Base-by-base conservation (phyloP, 1,284 basidiomycete genomes). In the Marasmius sp. region DNA sequence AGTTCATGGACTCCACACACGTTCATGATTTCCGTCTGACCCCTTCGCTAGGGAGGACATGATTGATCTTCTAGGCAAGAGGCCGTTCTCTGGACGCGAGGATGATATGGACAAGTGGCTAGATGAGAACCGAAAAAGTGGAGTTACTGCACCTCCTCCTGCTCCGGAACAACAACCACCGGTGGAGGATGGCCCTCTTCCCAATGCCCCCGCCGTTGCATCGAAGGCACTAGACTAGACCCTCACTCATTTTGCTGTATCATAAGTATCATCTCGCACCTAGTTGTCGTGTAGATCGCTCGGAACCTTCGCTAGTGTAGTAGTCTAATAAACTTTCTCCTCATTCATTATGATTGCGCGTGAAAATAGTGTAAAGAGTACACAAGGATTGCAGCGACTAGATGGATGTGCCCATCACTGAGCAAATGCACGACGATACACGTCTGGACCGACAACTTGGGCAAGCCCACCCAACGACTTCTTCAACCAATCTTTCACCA, bases 61-160 rank as follows among this genome's bases (percentile, higher is more conserved):
- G 94, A 89, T 94, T 65, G 76, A 83, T 39, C 78, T 95, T 27
- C 84, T 97, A 41, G 95, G 95, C 53, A 89, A 89, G 68, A 86
- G 95, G 52, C 94, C 93, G 16, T 97, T 97, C 73, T 80, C 78
- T 41, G 85, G 86, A 64, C 85, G 85, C 53, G 84, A 87, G 50
- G 95, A 95, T 72, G 94, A 95, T 69, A 95, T 96, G 94, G 94
- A 96, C 79, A 92, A 90, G 73, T 95, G 94, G 89, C 82, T 96
- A 22, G 94, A 95, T 70, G 84, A 89, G 71, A 85, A 92, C 70
- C 82, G 81, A 51, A 75, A 75, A 53, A 77, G 77, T 49, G 83
- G 84, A 67, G 78, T 81, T 61, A 83, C 81, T 60, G 82, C 84
- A 18, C 84, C 85, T 55, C 82, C 85, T 59, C 86, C 88, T 10